Percentiles rank a stretch among this genome's conserved stretches.
These are phyloP conservation scores for Neoconidiobolus thromboides DNA, from an alignment of 371 early-diverging fungal species.

Conservation along the genomic window DNA sequence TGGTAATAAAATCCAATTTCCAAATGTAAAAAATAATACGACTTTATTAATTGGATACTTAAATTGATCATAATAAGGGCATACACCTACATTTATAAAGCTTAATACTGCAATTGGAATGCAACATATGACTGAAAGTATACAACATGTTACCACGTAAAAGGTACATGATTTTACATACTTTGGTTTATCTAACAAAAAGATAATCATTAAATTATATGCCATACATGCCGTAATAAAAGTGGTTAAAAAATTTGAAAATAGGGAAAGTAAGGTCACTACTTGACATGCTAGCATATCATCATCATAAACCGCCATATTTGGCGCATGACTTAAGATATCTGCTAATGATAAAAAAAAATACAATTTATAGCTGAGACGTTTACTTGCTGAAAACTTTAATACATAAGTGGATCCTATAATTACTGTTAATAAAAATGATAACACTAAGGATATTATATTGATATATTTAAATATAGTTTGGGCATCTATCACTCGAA, in stretches of 20 bases:
- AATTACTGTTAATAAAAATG: too few species aligned
- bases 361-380: neutral
- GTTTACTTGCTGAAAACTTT: neutral
- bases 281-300: neutral
- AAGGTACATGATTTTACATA: neutral
- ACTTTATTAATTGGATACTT: neutral
- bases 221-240: neutral
- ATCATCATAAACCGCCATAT: neutral
- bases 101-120: neutral
- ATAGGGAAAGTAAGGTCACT: neutral
- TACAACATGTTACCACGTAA: neutral
- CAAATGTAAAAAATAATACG: neutral
- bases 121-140: neutral
- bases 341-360: slow-evolving; percentile 1
- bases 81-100: neutral
- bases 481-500: too few species aligned
- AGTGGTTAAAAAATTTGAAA: neutral
- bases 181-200: neutral
- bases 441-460: too few species aligned
- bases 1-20: neutral
- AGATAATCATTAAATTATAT: neutral
- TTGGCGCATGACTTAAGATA: neutral
- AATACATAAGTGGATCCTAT: too few species aligned
- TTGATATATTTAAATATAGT: too few species aligned
- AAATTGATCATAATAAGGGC: neutral